Evolutionary conservation across 2,329 filamentous ascomycete genomes (phyloP).

Genomic region (Epichloe bromicola): DNA sequence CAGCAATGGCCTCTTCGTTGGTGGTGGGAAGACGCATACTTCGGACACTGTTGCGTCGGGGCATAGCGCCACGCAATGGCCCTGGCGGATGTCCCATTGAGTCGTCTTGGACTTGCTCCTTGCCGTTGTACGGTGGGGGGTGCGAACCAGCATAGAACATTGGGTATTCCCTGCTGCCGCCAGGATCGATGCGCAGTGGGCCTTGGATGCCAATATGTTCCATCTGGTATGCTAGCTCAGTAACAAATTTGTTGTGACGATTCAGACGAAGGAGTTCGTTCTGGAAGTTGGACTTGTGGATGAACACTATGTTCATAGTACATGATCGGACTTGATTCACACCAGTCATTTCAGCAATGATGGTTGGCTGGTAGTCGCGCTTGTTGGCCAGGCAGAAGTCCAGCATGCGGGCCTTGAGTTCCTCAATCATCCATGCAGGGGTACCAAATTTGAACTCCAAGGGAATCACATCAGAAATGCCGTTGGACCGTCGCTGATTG

Average conservation of each 20-base stretch:
- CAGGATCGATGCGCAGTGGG: constrained; percentile 47
- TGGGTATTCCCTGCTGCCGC: constrained; percentile 55
- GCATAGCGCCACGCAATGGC: constrained; percentile 5
- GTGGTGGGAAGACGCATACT: constrained; percentile 11
- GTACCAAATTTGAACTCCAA: constrained; percentile 85
- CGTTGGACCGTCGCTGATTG: constrained; percentile 83
- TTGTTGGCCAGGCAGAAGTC: constrained; percentile 78
- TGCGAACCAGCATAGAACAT: constrained; percentile 36
- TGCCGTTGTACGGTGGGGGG: constrained; percentile 22
- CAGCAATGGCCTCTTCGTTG: constrained; percentile 20
- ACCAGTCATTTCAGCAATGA: constrained; percentile 70
- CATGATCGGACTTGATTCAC: constrained; percentile 76
- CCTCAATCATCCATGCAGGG: constrained; percentile 67
- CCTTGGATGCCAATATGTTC: constrained; percentile 75
- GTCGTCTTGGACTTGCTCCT: constrained; percentile 12
- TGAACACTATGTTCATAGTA: constrained; percentile 86
- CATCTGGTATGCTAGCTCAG: constrained; percentile 78
- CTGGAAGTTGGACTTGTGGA: constrained; percentile 95
- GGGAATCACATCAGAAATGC: constrained; percentile 72
- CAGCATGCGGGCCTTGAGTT: constrained; percentile 64
- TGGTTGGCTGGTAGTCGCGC: constrained; percentile 76
- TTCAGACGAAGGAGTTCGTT: constrained; percentile 84
- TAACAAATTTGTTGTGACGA: constrained; percentile 88
- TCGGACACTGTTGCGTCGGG: constrained; percentile 8
- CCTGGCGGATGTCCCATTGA: constrained; percentile 5